phyloP scores from a whole-genome alignment of 2,329 filamentous ascomycete species.

The Aspergillus aculeatus region DNA sequence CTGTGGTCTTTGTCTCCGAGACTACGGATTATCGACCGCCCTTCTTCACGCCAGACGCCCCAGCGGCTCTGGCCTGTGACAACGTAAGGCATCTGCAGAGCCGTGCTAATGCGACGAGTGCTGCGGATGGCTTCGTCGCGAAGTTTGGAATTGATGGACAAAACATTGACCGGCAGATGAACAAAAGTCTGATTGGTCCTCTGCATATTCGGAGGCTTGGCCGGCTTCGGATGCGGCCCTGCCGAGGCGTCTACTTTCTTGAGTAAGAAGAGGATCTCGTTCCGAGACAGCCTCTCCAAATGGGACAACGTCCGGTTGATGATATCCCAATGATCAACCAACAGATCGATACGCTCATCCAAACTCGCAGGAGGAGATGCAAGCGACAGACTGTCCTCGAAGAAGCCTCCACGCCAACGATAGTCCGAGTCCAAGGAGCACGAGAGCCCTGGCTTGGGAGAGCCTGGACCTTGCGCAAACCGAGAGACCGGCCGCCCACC shows the following conservation, averaged over 20 bases:
- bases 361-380: constrained; percentile 49
- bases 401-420: constrained; percentile 36
- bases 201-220: constrained; percentile 49
- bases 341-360: constrained; percentile 55
- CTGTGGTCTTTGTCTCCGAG: constrained; percentile 57
- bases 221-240: constrained; percentile 42
- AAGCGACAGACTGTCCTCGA: constrained; percentile 44
- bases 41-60: constrained; percentile 62
- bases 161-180: constrained; percentile 50
- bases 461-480: constrained; percentile 34
- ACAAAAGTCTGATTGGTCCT: constrained; percentile 50
- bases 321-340: constrained; percentile 60
- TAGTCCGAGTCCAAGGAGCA: constrained; percentile 45
- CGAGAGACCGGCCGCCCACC: constrained; percentile 36
- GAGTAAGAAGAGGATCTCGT: constrained; percentile 52
- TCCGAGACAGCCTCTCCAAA: constrained; percentile 53
- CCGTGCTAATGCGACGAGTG: constrained; percentile 52
- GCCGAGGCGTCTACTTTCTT: constrained; percentile 48
- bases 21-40: constrained; percentile 56
- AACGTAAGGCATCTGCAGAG: constrained; percentile 57
- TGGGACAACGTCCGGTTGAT: constrained; percentile 56
- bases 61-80: constrained; percentile 59
- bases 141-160: constrained; percentile 46
- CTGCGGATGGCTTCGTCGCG: constrained; percentile 49
- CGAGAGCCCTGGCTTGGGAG: constrained; percentile 34